Evolutionary conservation across 768 basidiomycete species (phyloP).

Genomic region (Melanogaster broomeanus): DNA sequence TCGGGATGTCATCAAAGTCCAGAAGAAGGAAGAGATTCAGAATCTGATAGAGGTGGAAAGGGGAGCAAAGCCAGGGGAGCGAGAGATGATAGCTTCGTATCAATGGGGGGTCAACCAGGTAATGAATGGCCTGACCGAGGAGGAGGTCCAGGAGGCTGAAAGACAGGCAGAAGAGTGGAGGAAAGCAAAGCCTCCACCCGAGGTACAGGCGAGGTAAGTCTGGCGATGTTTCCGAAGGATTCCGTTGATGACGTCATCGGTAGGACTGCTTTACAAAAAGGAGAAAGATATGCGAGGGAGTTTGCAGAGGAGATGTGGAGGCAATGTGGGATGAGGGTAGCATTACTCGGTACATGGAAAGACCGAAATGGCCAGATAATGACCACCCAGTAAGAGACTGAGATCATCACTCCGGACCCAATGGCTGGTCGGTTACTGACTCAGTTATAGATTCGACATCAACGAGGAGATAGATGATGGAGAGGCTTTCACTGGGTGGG

Average conservation of each 20-base stretch:
- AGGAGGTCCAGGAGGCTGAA: neutral
- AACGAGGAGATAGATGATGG: no score
- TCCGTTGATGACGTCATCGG: neutral
- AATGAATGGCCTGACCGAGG: neutral
- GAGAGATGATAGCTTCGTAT: neutral
- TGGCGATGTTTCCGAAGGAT: no score
- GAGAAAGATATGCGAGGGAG: neutral
- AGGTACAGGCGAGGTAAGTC: neutral
- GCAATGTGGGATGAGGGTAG: slow-evolving; percentile 1
- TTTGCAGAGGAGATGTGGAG: neutral
- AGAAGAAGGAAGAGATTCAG: neutral
- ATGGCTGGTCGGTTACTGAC: neutral
- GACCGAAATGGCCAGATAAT: no score
- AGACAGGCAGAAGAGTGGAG: neutral
- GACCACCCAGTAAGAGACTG: no score
- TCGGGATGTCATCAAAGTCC: neutral
- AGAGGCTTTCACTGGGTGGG: no score
- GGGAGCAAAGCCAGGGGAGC: neutral
- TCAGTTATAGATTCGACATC: no score
- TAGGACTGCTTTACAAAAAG: neutral
- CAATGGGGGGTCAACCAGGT: neutral
- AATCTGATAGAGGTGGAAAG: neutral
- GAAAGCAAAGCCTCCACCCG: neutral
- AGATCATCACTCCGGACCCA: neutral
- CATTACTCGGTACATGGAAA: neutral